Evolutionary conservation across 192 early-diverging fungal species (phyloP), one percentile per base, ranked within the genome.

Genomic region (Mortierella hygrophila): DNA sequence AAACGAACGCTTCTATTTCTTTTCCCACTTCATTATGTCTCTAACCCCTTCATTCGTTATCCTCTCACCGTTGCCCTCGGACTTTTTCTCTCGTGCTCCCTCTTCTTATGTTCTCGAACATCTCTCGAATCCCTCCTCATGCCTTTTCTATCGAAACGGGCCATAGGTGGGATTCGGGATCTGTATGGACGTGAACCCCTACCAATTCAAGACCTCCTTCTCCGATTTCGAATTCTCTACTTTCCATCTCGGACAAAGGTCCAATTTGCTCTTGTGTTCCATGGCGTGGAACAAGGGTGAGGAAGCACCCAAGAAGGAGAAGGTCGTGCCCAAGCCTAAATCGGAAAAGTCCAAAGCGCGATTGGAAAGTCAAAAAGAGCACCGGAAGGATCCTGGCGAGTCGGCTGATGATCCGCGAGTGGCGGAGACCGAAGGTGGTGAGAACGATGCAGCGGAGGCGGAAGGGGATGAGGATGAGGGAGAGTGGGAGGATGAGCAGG

Each of bases 111-210:
- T 52, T 52, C 49, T 52, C 38, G 21, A 38, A 16, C 77, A 4
- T 55, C 6, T 18, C 1, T n/a, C 15, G 0, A n/a, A 9, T 32
- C 11, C 32, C 41, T 70, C 21, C 11, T n/a, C 13, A 11, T 2
- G 26, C 65, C 73, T 72, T 26, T 75, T 49, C 68, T 47, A 29
- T 26, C 46, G 26, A 42, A 26, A 35, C 70, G 32, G 1, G 52
- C 20, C 10, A 44, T 79, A 93, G 93, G 89, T 96, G 29, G 95
- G 94, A n/a, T 85, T 94, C 65, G 96, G 94, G 6, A 97, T 97
- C 13, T 97, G 96, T 74, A 96, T 97, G 96, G 96, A 97, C 87
- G 40, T 97, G 26, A 97, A 96, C 76, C 96, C 95, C 6, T 94
- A 93, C 71, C 82, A 89, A 54, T 97, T 96, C 85, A 78, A 91